A percentile compares a stretch with the other conserved stretches of the same genome.
Evolutionary conservation across 768 basidiomycete species (phyloP).

Genomic region (Cyclocybe cylindracea): DNA sequence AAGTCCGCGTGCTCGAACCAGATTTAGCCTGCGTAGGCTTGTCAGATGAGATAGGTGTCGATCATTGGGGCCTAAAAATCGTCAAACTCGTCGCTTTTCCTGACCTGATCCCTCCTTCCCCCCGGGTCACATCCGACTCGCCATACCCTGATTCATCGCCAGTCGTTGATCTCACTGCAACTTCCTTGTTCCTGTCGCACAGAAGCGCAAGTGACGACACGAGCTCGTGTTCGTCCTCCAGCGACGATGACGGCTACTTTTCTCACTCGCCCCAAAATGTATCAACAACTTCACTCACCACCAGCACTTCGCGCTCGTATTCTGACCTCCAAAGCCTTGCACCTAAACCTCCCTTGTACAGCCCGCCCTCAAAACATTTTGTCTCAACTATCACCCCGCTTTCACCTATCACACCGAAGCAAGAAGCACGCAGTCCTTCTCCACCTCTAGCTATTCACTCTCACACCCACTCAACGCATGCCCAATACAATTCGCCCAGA

Average conservation of each 20-base stretch:
- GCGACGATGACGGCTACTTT: conserved; percentile 59
- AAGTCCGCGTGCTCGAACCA: conserved; percentile 65
- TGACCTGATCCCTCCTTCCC: conserved; percentile 55
- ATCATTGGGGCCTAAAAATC: conserved; percentile 77
- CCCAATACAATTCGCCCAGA: conserved; percentile 11
- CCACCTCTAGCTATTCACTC: conserved; percentile 3
- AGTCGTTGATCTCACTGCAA: conserved; percentile 8
- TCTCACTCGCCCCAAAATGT: conserved; percentile 55
- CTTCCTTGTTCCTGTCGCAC: conserved; percentile 3
- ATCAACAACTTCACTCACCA: conserved; percentile 33
- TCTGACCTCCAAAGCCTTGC: conserved; percentile 37
- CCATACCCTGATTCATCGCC: conserved; percentile 4
- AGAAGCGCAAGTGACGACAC: conserved; percentile 9
- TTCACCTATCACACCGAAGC: conserved; percentile 17
- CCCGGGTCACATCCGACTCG: conserved; percentile 3
- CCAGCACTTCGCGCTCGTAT: conserved; percentile 43
- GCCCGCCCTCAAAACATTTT: conserved; percentile 37
- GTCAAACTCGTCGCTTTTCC: conserved; percentile 78
- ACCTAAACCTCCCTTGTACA: conserved; percentile 25
- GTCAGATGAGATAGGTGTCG: conserved; percentile 60
- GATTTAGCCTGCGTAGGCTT: conserved; percentile 79
- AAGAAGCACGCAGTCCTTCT: conserved; percentile 2
- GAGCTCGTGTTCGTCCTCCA: conserved; percentile 27
- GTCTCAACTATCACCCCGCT: conserved; percentile 25
- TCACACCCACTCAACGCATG: conserved; percentile 4